Conservation (phyloP, 2,329 filamentous ascomycete species). For the Fusarium setosum region DNA sequence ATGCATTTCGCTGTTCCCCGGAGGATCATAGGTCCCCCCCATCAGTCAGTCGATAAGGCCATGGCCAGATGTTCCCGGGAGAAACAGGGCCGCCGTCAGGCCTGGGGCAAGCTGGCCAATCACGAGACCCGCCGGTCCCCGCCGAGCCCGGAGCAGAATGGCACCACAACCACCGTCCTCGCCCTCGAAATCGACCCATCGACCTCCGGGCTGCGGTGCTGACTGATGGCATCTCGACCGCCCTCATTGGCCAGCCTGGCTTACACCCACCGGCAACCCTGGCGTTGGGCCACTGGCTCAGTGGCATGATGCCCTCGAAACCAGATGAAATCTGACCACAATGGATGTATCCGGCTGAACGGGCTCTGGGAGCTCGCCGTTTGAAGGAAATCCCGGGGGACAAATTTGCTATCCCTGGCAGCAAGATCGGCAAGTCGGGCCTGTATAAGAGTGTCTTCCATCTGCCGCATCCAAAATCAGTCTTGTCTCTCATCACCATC, state of each 20-base stretch:
- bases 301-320: constrained; percentile 42
- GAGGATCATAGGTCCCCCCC: constrained; percentile 12
- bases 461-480: constrained; percentile 27
- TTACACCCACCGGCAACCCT: constrained; percentile 21
- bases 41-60: constrained; percentile 35
- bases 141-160: constrained; percentile 40
- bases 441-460: constrained; percentile 39
- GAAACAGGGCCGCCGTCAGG: constrained; percentile 37
- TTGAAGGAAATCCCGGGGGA: constrained; percentile 29
- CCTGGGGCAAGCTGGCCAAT: constrained; percentile 34
- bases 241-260: constrained; percentile 29
- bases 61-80: constrained; percentile 39
- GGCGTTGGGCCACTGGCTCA: constrained; percentile 22
- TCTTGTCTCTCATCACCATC: constrained; percentile 37
- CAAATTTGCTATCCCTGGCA: constrained; percentile 23
- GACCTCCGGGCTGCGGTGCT: constrained; percentile 34
- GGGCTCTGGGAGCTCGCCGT: constrained; percentile 41
- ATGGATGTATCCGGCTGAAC: constrained; percentile 37
- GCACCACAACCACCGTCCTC: constrained; percentile 37
- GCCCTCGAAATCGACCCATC: constrained; percentile 41
- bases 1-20: constrained; percentile 40
- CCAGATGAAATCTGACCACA: constrained; percentile 44
- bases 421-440: constrained; percentile 27
- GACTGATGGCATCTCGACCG: constrained; percentile 17
- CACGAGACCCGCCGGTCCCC: constrained; percentile 37